Percentiles rank a stretch among this genome's conserved stretches.
Conservation (phyloP, 2,329 filamentous ascomycete genomes). For the Aspergillus clavatus region DNA sequence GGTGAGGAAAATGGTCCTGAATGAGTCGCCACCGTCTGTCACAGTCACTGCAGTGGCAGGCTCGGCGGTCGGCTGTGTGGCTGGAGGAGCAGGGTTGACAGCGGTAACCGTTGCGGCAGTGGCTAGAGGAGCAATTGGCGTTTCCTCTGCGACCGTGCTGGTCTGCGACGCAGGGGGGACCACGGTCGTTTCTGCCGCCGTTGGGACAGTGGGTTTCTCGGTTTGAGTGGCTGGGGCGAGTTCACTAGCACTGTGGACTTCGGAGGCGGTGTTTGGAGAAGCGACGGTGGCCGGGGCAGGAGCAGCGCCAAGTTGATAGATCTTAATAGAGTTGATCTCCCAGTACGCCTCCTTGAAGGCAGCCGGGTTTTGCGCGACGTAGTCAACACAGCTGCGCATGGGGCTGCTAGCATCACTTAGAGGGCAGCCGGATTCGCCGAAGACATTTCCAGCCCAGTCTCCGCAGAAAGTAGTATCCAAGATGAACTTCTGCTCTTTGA, state of each 20-base stretch:
- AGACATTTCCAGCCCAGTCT: conserved; percentile 51
- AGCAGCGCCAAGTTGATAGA: conserved; percentile 46
- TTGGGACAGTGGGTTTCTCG: background rate
- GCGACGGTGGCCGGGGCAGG: conserved; percentile 3
- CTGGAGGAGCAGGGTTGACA: background rate
- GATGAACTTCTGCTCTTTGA: conserved; percentile 40
- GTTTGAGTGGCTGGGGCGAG: background rate
- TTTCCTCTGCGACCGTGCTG: background rate
- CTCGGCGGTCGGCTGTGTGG: too few relatives aligned
- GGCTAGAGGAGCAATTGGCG: background rate
- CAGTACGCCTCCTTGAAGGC: conserved; percentile 73
- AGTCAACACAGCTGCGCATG: conserved; percentile 65
- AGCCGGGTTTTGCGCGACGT: conserved; percentile 64
- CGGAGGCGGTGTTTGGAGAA: background rate
- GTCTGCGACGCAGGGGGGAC: background rate
- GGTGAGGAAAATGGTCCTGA: conserved; percentile 10
- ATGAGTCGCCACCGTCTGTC: background rate
- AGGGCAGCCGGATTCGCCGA: conserved; percentile 46
- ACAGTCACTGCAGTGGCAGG: too few relatives aligned
- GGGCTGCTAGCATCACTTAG: conserved; percentile 57
- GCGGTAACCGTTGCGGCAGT: background rate
- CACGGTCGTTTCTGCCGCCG: background rate
- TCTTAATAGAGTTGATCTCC: conserved; percentile 67
- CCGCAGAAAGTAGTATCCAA: conserved; percentile 54
- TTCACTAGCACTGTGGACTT: background rate